phyloP scores from a whole-genome alignment of 2,329 filamentous ascomycete genomes.

The Corinectria fuckeliana region DNA sequence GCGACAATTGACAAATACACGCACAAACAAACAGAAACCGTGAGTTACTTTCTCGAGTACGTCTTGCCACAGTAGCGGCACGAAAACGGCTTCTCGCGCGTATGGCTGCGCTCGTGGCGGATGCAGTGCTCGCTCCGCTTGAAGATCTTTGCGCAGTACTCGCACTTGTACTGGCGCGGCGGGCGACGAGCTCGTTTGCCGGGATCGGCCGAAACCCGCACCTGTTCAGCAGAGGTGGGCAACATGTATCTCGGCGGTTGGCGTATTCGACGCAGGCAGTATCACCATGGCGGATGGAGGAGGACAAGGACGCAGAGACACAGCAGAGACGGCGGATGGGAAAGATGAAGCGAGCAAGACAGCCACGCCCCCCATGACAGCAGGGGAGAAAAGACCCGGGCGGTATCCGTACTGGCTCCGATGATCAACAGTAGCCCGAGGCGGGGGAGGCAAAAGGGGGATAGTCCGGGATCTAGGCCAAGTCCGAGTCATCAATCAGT shows the following conservation, averaged over 20 bases:
- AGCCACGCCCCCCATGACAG: no score
- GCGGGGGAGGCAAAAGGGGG: no score
- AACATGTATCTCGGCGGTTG: background rate
- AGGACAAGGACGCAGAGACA: background rate
- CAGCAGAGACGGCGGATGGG: background rate
- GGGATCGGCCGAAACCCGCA: background rate
- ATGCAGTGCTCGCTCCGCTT: constrained; percentile 29
- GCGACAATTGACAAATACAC: no score
- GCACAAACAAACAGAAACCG: background rate
- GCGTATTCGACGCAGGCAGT: background rate
- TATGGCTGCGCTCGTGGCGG: constrained; percentile 27
- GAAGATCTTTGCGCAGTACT: constrained; percentile 18
- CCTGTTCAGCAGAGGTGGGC: background rate
- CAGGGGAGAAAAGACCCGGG: no score
- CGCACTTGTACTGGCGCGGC: constrained; percentile 18
- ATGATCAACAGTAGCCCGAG: background rate
- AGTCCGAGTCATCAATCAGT: background rate
- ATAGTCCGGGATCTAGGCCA: background rate
- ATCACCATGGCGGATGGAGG: background rate
- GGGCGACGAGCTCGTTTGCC: constrained; percentile 4
- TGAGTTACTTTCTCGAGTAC: constrained; percentile 21
- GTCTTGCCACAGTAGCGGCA: constrained; percentile 25
- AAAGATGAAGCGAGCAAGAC: no score
- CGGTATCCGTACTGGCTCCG: background rate
- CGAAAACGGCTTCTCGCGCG: constrained; percentile 22